A percentile compares a stretch with the other conserved stretches of the same genome.
Evolutionary conservation across 2,329 filamentous ascomycete species (phyloP).

Genomic region (Monilinia vaccinii-corymbosi): DNA sequence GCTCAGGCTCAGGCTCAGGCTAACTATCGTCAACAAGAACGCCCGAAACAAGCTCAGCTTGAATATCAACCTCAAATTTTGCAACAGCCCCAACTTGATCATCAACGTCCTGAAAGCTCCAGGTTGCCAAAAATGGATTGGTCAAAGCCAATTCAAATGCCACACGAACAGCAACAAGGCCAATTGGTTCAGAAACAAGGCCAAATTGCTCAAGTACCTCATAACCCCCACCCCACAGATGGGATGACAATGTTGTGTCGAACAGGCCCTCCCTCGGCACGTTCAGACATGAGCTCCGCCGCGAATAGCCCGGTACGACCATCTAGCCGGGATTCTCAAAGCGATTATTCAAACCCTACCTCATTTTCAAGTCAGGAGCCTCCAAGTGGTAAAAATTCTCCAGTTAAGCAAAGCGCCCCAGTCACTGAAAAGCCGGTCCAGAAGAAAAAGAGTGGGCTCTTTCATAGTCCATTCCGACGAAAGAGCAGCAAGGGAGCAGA

Average conservation of each 20-base stretch:
- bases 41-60: conserved; percentile 12
- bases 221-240: conserved; percentile 89
- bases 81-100: conserved; percentile 16
- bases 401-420: conserved; percentile 49
- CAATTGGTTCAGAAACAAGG: conserved; percentile 34
- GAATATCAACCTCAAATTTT: conserved; percentile 14
- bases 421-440: conserved; percentile 54
- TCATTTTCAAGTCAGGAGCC: conserved; percentile 83
- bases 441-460: conserved; percentile 73
- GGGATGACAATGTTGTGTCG: conserved; percentile 97
- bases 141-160: conserved; percentile 11
- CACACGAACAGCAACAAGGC: conserved; percentile 13
- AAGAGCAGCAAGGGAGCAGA: conserved; percentile 81
- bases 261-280: conserved; percentile 58
- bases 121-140: conserved; percentile 10
- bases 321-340: conserved; percentile 78
- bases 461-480: conserved; percentile 85
- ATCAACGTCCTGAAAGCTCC: conserved; percentile 13
- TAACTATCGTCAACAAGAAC: conserved; percentile 10
- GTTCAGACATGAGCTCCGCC: conserved; percentile 56
- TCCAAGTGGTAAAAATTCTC: conserved; percentile 63
- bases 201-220: conserved; percentile 62
- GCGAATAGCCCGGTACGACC: conserved; percentile 60
- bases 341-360: conserved; percentile 82
- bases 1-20: conserved; percentile 3